Evolutionary conservation across 2,329 filamentous ascomycete genomes (phyloP), one percentile per base, ranked within the genome.

Genomic region (Fusarium agapanthi): DNA sequence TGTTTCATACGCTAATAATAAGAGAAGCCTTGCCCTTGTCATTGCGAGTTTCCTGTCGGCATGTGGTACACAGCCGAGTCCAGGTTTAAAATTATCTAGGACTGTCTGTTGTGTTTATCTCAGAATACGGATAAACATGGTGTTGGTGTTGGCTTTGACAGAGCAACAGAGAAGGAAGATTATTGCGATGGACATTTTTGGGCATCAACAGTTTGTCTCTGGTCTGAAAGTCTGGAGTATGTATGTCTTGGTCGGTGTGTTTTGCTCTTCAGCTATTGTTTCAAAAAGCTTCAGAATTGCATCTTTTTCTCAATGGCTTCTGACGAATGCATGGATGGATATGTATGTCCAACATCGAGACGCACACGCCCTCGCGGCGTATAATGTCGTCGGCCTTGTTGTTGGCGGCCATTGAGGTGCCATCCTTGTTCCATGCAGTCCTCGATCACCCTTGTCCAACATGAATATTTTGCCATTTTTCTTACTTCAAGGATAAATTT

Each of bases 1-100:
- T 76, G 74, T 76, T 76, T 76, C 74, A 72, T 73, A 76, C 68
- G 69, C 75, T 76, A 76, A 76, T 73, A 73, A 73, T 64, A 67
- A 73, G 62, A 68, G 74, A 75, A 71, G 61, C 64, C 65, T 66
- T 57, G 60, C 69, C 73, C 71, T 68, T 76, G 73, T 65, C 56
- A 68, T 41, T 51, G 62, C 61, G 48, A 71, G 59, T 75, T 54
- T 54, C 75, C 64, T 76, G 69, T 62, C 65, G 71, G 60, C 66
- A 74, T 77, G 73, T 63, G 67, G 69, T 72, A 53, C 73, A 75
- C 71, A 74, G 73, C 73, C 69, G 66, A 66, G 62, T 61, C 59
- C 51, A 72, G 53, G 72, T 51, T 51, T 51, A 61, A 73, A 73
- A 73, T 73, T 73, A 74, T 71, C 67, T 74, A 72, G 67, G 67